Base-by-base conservation (phyloP, 768 basidiomycete species). In the Tylopilus balloui region DNA sequence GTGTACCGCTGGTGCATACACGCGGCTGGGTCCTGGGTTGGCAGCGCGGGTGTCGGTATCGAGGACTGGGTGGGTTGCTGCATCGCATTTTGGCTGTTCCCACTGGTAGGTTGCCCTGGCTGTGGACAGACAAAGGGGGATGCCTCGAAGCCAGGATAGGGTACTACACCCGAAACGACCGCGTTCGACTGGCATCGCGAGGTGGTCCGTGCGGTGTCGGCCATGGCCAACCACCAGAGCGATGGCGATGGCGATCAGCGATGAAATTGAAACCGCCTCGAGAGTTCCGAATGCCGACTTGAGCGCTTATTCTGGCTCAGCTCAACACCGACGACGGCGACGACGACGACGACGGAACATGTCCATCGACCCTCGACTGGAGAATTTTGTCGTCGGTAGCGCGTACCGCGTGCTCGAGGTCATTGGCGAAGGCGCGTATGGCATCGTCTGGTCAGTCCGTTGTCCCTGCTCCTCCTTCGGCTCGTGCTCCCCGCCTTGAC, bases 361-460 rank as follows among this genome's bases (percentile, higher is more conserved):
- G 64, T 50, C 54, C 32, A 32, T 37, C n/a, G 68, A 67, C 42
- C 44, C 52, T 47, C 57, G 69, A 53, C 65, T 77, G 52, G 61
- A 71, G 34, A 71, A 68, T 48, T 84, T 83, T 50, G 69, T 73
- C 48, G 75, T 78, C 45, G 78, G 74, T 36, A 69, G 72, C 44
- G 66, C 71, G 61, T 94, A 93, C 66, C 77, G 81, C 62, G 80
- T 88, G 1, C 70, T 88, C 41, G 88, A 91, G 67, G 82, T 90
- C 52, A 89, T 93, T 45, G 93, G 95, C 27, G 95, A 97, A 63
- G 95, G 94, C 35, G 93, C 92, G 13, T 95, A 95, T 69, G 94
- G 93, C 32, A 82, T 94, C 62, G 94, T 96, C 38, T 86, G 86
- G 74, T 65, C 35, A 48, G 63, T 74, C 1, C 37, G n/a, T n/a